Percentiles rank a stretch among this genome's conserved stretches.
These are phyloP conservation scores for Triticum turgidum DNA, from an alignment of 176 grass and related monocot species.

Conservation along the genomic window DNA sequence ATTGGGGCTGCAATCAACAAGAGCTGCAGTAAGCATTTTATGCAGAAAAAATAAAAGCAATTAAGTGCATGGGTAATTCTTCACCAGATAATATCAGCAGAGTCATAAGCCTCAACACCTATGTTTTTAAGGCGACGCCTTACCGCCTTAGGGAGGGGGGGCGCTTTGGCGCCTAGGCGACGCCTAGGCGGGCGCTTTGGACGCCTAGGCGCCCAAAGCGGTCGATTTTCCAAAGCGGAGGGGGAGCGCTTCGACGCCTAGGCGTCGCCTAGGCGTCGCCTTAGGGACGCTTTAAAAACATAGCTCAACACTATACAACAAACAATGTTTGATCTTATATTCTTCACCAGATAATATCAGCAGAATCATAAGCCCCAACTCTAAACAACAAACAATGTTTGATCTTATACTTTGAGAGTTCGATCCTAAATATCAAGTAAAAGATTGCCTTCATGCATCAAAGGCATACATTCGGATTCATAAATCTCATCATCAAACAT, in stretches of 20 bases:
- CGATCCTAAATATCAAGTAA: neutral
- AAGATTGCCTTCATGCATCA: neutral
- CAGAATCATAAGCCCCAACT: neutral
- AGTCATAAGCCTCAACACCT: no score
- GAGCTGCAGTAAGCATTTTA: slow-evolving; percentile 6
- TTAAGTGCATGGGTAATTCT: neutral
- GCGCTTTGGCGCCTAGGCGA: no score
- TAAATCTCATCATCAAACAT: neutral
- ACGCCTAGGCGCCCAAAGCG: no score
- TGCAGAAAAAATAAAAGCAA: neutral
- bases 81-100: neutral
- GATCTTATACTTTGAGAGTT: neutral
- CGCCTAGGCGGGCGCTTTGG: no score
- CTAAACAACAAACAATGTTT: neutral
- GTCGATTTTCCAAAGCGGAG: no score
- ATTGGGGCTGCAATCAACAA: slow-evolving; percentile 69
- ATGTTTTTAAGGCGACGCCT: no score
- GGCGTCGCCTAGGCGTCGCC: no score
- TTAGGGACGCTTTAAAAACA: no score
- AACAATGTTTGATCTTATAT: neutral
- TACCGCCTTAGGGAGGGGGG: no score
- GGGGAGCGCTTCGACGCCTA: no score
- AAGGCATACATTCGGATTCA: neutral
- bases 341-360: neutral
- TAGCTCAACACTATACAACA: no score